Conservation (phyloP, 129 eudicot genomes). For the Chrysanthemum makinoi region DNA sequence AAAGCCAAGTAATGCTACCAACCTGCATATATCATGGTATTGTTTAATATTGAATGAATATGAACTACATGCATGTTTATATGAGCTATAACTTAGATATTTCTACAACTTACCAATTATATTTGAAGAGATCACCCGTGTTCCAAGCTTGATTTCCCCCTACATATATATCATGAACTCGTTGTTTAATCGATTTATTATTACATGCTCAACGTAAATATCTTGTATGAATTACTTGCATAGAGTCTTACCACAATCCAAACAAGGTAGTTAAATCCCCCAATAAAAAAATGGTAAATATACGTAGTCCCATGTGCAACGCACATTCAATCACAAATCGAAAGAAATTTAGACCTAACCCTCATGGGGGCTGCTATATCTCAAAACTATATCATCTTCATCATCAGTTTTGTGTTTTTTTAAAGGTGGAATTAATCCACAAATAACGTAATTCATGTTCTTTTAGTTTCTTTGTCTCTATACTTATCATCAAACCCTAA, state of each 20-base stretch:
- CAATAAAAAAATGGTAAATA: not conserved
- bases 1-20: slow-evolving; percentile 1
- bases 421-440: too few species aligned
- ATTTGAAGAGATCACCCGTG: not conserved
- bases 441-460: too few species aligned
- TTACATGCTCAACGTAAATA: not conserved
- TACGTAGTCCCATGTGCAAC: too few species aligned
- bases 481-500: too few species aligned
- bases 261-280: slow-evolving; percentile 19
- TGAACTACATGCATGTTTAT: not conserved
- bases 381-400: too few species aligned
- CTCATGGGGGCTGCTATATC: too few species aligned
- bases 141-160: slow-evolving; percentile 1
- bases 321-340: too few species aligned
- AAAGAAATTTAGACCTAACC: too few species aligned
- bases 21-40: not conserved
- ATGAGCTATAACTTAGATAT: not conserved
- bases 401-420: too few species aligned
- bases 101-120: not conserved
- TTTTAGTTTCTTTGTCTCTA: too few species aligned
- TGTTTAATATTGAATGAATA: not conserved
- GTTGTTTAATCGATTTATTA: not conserved
- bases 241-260: slow-evolving; percentile 11
- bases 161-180: not conserved
- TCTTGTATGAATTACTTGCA: not conserved